phyloP scores from a whole-genome alignment of 495 filamentous ascomycete genomes.

The Neurospora sp. region DNA sequence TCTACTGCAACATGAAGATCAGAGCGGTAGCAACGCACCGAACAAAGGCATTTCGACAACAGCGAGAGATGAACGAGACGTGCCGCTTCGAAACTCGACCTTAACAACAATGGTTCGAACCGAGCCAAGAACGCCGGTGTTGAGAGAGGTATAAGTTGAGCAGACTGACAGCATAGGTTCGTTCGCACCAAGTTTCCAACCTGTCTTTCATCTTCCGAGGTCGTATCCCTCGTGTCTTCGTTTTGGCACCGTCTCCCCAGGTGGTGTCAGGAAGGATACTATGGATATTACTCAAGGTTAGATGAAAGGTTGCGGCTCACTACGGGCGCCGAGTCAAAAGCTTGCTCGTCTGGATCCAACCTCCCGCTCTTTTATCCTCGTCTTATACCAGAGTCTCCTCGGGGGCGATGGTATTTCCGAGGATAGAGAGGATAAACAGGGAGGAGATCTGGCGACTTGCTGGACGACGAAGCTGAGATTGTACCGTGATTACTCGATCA shows the following conservation, averaged over 20 bases:
- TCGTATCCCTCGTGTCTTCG: slow-evolving; percentile 9
- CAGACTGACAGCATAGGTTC: slow-evolving; percentile 19
- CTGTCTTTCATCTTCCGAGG: background rate
- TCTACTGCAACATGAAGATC: slow-evolving; percentile 9
- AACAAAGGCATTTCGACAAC: slow-evolving; percentile 1
- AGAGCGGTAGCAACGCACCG: slow-evolving; percentile 32
- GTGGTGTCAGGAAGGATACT: slow-evolving; percentile 2
- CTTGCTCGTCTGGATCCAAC: slow-evolving; percentile 38
- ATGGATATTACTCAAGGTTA: background rate
- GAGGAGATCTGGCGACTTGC: slow-evolving; percentile 23
- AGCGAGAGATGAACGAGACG: background rate
- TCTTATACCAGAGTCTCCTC: background rate
- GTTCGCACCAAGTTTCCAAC: slow-evolving; percentile 16
- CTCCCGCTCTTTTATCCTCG: slow-evolving; percentile 17
- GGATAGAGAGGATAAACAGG: slow-evolving; percentile 17
- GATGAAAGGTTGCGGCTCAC: slow-evolving; percentile 55
- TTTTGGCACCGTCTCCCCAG: background rate
- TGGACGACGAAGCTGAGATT: slow-evolving; percentile 68
- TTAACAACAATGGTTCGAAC: background rate
- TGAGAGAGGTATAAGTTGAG: background rate
- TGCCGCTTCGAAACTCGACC: background rate
- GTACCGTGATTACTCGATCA: slow-evolving; percentile 88
- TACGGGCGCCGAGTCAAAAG: slow-evolving; percentile 65
- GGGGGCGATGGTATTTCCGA: background rate
- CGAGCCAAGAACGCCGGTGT: background rate